phyloP scores from a whole-genome alignment of 2,329 filamentous ascomycete genomes.

The Fusarium sp. region DNA sequence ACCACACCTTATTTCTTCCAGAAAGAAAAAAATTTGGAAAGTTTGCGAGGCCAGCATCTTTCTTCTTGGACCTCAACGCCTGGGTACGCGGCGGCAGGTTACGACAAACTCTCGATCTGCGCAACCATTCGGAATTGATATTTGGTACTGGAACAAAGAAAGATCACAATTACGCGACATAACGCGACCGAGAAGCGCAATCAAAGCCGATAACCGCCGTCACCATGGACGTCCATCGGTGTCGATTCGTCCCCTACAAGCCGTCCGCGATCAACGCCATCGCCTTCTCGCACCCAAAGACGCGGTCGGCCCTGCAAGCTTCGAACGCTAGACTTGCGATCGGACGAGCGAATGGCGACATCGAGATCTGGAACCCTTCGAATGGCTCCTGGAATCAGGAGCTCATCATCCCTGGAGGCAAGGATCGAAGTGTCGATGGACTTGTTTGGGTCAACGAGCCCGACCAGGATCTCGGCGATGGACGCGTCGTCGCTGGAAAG shows the following conservation, averaged over 20 bases:
- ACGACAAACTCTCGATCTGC: slow-evolving; percentile 10
- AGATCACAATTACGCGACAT: neutral
- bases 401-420: slow-evolving; percentile 83
- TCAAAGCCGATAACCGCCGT: slow-evolving; percentile 11
- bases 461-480: slow-evolving; percentile 74
- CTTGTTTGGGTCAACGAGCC: slow-evolving; percentile 92
- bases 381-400: slow-evolving; percentile 91
- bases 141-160: neutral
- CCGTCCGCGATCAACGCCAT: slow-evolving; percentile 93
- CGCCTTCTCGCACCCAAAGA: slow-evolving; percentile 84
- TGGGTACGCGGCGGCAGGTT: slow-evolving; percentile 43
- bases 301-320: slow-evolving; percentile 61
- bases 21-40: slow-evolving; percentile 50
- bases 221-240: slow-evolving; percentile 94
- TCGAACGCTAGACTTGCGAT: slow-evolving; percentile 81
- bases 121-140: slow-evolving; percentile 3
- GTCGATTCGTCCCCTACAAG: slow-evolving; percentile 93
- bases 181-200: slow-evolving; percentile 15
- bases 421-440: slow-evolving; percentile 88
- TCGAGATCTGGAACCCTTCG: slow-evolving; percentile 96
- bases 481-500: slow-evolving; percentile 73
- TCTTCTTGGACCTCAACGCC: slow-evolving; percentile 44
- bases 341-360: slow-evolving; percentile 92
- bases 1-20: slow-evolving; percentile 48
- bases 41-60: slow-evolving; percentile 47